A percentile compares a stretch with the other conserved stretches of the same genome.
Conservation (phyloP, 169 alveolate species). For the Babesia divergens region DNA sequence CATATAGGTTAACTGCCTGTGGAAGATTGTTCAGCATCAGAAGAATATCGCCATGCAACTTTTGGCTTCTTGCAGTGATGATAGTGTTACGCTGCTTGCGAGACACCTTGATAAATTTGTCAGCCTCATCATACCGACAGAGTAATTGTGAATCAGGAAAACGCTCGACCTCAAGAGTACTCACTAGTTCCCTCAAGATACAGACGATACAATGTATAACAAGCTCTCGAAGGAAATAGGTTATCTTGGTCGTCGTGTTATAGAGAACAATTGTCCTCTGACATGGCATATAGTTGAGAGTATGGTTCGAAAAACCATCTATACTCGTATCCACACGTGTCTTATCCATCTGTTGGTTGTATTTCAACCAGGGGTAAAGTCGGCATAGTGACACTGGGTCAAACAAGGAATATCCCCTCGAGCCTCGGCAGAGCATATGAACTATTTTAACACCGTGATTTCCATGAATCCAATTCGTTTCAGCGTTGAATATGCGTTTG, state of each 20-base stretch:
- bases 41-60: constrained; percentile 23
- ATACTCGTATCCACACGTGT: constrained; percentile 1
- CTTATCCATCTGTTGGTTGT: background rate
- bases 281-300: background rate
- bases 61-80: background rate
- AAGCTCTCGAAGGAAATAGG: constrained; percentile 17
- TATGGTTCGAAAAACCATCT: constrained; percentile 9
- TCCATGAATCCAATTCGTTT: background rate
- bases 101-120: background rate
- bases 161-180: background rate
- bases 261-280: background rate
- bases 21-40: constrained; percentile 25
- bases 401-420: constrained; percentile 3
- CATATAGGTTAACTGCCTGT: background rate
- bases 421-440: constrained; percentile 15
- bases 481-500: constrained; percentile 3
- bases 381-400: background rate
- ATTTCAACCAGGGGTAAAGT: constrained; percentile 27
- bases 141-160: constrained; percentile 3
- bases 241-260: background rate
- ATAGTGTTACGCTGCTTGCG: background rate
- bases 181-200: background rate
- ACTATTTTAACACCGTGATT: background rate
- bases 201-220: constrained; percentile 10
- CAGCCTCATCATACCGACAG: background rate